Evolutionary conservation across 2,329 filamentous ascomycete species (phyloP), one percentile per base, ranked within the genome.

Genomic region (Hymenoscyphus fraxineus): DNA sequence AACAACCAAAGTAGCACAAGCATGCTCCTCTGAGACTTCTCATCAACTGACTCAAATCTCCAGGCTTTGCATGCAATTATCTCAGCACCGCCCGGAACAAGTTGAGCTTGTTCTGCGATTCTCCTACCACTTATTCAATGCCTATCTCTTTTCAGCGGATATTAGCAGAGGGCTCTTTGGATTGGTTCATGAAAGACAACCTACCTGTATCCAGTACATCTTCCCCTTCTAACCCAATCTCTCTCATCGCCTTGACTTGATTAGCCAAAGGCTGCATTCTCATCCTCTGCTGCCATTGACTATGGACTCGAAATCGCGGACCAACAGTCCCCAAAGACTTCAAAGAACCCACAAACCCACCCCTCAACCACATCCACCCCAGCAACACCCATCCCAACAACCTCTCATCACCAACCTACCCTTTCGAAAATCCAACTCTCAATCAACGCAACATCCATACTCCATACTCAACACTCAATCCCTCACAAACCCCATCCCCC

Each of bases 401-500:
- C 13, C n/a, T 9, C 15, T 3, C 13, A 41, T 16, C 4, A 15
- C 40, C 40, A 16, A 16, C 40, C 16, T 44, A n/a, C n/a, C n/a
- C 22, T 47, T 19, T n/a, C n/a, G 10, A 16, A 9, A 16, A 51
- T 12, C 7, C 16, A 44, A 44, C 15, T 6, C 15, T n/a, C 41
- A n/a, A n/a, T 44, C 41, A 16, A 7, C 16, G 6, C 13, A 41
- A 41, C 39, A 32, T n/a, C 10, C 27, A 38, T 5, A 57, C 56
- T 65, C 2, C 19, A 15, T n/a, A n/a, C 7, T 44, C 41, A 44
- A 44, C 1, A 15, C 64, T 27, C 65, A 64, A 44, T 61, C 66
- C 27, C 66, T 69, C 41, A 32, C 63, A 65, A 67, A 73, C 12
- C 71, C 71, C 72, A 74, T 74, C 32, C 65, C 61, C 0, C 71